Percentiles rank a stretch among this genome's conserved stretches.
Evolutionary conservation across 2,329 filamentous ascomycete genomes (phyloP).

Genomic region (Diaporthe humulicola): DNA sequence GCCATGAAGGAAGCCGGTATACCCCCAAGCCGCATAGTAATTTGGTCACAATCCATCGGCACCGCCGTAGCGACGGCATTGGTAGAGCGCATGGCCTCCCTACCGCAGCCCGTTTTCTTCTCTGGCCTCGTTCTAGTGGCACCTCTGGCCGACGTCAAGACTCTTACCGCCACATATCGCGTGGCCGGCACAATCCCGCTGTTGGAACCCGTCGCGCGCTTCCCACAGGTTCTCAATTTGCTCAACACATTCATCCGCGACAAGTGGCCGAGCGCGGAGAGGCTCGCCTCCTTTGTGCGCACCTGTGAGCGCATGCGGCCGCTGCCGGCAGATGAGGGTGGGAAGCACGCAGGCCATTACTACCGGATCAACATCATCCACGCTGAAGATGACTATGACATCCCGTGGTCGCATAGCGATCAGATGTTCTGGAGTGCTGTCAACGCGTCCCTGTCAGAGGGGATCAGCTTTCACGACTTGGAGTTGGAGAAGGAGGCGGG

Average conservation of each 20-base stretch:
- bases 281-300: slow-evolving; percentile 51
- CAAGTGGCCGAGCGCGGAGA: slow-evolving; percentile 64
- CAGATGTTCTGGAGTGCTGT: slow-evolving; percentile 67
- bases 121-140: slow-evolving; percentile 69
- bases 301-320: slow-evolving; percentile 50
- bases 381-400: slow-evolving; percentile 65
- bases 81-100: slow-evolving; percentile 47
- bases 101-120: slow-evolving; percentile 58
- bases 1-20: slow-evolving; percentile 65
- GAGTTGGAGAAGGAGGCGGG: slow-evolving; percentile 56
- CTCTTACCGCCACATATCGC: slow-evolving; percentile 68
- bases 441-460: slow-evolving; percentile 56
- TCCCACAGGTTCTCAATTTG: slow-evolving; percentile 63
- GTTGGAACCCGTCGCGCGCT: slow-evolving; percentile 62
- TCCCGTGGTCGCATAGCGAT: slow-evolving; percentile 64
- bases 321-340: slow-evolving; percentile 33
- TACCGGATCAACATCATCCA: slow-evolving; percentile 55
- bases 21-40: slow-evolving; percentile 65
- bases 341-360: not conserved
- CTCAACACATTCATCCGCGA: slow-evolving; percentile 50
- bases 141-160: slow-evolving; percentile 67
- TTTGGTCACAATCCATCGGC: slow-evolving; percentile 72
- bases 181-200: slow-evolving; percentile 68
- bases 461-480: slow-evolving; percentile 59
- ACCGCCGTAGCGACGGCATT: slow-evolving; percentile 57